phyloP scores from a whole-genome alignment of 2,329 filamentous ascomycete species.

The Ramularia collo-cygni region DNA sequence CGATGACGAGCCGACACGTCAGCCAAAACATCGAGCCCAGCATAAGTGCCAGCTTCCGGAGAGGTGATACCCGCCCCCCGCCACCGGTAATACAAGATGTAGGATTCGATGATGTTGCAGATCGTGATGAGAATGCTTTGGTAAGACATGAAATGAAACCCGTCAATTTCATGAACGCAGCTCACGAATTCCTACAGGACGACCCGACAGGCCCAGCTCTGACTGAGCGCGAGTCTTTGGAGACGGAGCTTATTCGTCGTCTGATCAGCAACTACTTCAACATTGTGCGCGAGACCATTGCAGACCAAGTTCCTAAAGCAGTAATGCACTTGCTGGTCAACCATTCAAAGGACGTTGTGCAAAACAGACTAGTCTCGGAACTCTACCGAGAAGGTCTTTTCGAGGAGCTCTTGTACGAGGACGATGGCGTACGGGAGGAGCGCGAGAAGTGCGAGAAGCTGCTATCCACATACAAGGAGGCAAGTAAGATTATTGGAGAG shows the following conservation, averaged over 20 bases:
- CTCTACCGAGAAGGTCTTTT: conserved; percentile 90
- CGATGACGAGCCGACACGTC: conserved; percentile 56
- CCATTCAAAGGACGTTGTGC: conserved; percentile 95
- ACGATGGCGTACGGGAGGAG: conserved; percentile 95
- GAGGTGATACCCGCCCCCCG: conserved; percentile 51
- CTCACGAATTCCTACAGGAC: conserved; percentile 16
- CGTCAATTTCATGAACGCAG: neutral
- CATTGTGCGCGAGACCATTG: conserved; percentile 97
- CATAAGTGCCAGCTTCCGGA: conserved; percentile 75
- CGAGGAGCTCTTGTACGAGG: conserved; percentile 92
- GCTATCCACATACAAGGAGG: conserved; percentile 91
- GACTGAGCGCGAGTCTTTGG: conserved; percentile 91
- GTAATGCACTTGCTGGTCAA: conserved; percentile 99
- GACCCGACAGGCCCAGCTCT: conserved; percentile 56
- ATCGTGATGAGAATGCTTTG: conserved; percentile 20
- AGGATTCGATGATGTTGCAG: conserved; percentile 50
- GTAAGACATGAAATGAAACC: conserved; percentile 14
- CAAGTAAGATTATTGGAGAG: conserved; percentile 95
- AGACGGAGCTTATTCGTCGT: conserved; percentile 93
- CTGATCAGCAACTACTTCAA: conserved; percentile 99
- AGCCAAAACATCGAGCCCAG: conserved; percentile 73
- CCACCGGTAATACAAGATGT: conserved; percentile 22
- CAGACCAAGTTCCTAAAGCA: conserved; percentile 96
- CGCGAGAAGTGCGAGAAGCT: conserved; percentile 97
- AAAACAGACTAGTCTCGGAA: conserved; percentile 92